phyloP scores from a whole-genome alignment of 2,329 filamentous ascomycete species.

The Aspergillus novofumigatus region DNA sequence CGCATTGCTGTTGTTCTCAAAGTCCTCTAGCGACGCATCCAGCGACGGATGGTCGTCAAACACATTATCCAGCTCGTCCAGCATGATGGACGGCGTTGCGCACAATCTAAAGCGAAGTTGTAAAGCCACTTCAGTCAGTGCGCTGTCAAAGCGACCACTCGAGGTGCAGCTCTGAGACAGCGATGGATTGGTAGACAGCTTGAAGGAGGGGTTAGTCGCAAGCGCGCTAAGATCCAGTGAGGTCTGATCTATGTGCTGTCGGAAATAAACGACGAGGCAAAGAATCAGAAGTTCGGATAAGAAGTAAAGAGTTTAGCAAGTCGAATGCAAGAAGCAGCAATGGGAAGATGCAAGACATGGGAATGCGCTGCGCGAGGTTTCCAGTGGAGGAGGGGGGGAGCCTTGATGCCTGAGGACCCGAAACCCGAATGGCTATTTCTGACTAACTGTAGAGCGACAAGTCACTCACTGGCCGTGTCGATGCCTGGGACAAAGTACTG shows the following conservation, averaged over 20 bases:
- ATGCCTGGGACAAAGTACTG: conserved; percentile 4
- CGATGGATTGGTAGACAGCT: conserved; percentile 5
- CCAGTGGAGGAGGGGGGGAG: conserved; percentile 2
- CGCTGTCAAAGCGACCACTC: conserved; percentile 17
- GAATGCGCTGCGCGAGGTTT: conserved; percentile 4
- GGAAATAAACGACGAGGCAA: conserved; percentile 1
- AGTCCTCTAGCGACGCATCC: conserved; percentile 59
- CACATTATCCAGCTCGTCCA: conserved; percentile 45
- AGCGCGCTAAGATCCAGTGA: conserved; percentile 13
- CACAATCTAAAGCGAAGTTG: conserved; percentile 20
- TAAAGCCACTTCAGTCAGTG: conserved; percentile 22
- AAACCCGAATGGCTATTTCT: conserved; percentile 2
- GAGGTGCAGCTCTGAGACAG: conserved; percentile 18
- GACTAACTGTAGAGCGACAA: conserved; percentile 12
- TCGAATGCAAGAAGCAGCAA: conserved; percentile 5
- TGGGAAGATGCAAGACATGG: conserved; percentile 12
- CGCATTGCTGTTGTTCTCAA: conserved; percentile 49
- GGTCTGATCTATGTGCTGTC: conserved; percentile 2
- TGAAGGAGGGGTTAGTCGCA: conserved; percentile 14
- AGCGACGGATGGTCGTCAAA: conserved; percentile 59
- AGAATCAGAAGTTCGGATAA: background rate
- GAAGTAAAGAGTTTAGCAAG: conserved; percentile 6
- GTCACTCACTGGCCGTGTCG: conserved; percentile 10
- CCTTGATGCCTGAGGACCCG: conserved; percentile 16
- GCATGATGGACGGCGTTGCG: conserved; percentile 38